phyloP scores from a whole-genome alignment of 805 yeast genomes.

The Ogataea methylovora region DNA sequence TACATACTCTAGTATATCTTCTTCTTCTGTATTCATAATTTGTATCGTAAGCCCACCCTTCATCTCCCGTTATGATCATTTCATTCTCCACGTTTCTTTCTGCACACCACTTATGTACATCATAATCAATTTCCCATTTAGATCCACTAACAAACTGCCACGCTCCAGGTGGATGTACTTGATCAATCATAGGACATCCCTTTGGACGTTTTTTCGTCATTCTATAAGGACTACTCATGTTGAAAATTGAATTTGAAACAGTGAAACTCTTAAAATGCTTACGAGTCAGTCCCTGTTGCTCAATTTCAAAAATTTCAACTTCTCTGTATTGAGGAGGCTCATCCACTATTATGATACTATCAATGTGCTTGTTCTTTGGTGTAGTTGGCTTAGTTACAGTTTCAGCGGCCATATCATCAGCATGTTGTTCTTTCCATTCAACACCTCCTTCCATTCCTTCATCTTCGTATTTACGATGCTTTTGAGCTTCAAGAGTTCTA shows the following conservation, averaged over 20 bases:
- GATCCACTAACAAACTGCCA: slow-evolving; percentile 64
- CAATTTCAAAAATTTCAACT: slow-evolving; percentile 78
- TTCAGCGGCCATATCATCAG: no score
- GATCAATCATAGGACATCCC: slow-evolving; percentile 48
- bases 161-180: slow-evolving; percentile 57
- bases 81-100: slow-evolving; percentile 32
- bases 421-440: no score
- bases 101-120: slow-evolving; percentile 44
- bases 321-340: slow-evolving; percentile 50
- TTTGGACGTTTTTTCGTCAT: slow-evolving; percentile 50
- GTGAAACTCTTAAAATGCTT: slow-evolving; percentile 54
- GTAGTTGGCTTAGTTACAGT: no score
- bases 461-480: no score
- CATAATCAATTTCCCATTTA: slow-evolving; percentile 58
- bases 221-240: slow-evolving; percentile 36
- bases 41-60: slow-evolving; percentile 49
- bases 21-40: slow-evolving; percentile 50
- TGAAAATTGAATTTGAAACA: slow-evolving; percentile 52
- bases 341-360: slow-evolving; percentile 48
- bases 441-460: no score
- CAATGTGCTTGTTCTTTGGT: not conserved
- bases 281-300: slow-evolving; percentile 53
- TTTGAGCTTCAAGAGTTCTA: not conserved
- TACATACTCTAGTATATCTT: slow-evolving; percentile 45
- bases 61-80: slow-evolving; percentile 27